phyloP scores from a whole-genome alignment of 768 basidiomycete genomes.

The Mycena vitilis region DNA sequence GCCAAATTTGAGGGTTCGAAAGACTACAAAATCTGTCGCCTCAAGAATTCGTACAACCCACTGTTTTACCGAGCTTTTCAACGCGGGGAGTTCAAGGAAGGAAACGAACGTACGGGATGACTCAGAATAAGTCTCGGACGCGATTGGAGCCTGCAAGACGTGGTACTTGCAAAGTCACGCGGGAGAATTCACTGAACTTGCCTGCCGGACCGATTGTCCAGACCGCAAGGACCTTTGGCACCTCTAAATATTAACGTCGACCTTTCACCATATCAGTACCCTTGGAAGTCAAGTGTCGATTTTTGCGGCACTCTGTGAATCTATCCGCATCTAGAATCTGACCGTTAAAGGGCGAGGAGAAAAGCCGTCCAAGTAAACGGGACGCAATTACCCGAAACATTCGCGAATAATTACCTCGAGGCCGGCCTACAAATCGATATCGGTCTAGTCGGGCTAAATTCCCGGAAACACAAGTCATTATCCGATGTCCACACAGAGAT shows the following conservation, averaged over 20 bases:
- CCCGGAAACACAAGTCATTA: too few relatives aligned
- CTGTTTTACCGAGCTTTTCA: neutral
- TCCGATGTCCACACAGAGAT: too few relatives aligned
- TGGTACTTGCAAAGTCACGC: neutral
- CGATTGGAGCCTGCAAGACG: neutral
- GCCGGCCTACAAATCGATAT: constrained; percentile 17
- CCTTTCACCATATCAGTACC: too few relatives aligned
- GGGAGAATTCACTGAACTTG: constrained; percentile 3
- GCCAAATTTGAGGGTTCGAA: neutral
- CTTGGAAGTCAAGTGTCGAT: too few relatives aligned
- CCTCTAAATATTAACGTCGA: too few relatives aligned
- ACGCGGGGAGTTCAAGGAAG: neutral
- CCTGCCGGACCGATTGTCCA: neutral
- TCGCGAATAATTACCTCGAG: constrained; percentile 19
- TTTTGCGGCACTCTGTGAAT: too few relatives aligned
- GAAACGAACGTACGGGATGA: neutral
- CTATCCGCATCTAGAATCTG: too few relatives aligned
- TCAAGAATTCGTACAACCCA: neutral
- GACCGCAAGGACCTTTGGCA: neutral
- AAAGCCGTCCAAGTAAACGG: neutral
- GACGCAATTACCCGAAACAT: neutral
- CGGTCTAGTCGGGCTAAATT: neutral
- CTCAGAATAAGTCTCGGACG: neutral
- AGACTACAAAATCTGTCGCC: too few relatives aligned
- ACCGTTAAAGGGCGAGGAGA: too few relatives aligned